Evolutionary conservation across 208 protist genomes (phyloP).

Genomic region (Novymonas esmeraldas): DNA sequence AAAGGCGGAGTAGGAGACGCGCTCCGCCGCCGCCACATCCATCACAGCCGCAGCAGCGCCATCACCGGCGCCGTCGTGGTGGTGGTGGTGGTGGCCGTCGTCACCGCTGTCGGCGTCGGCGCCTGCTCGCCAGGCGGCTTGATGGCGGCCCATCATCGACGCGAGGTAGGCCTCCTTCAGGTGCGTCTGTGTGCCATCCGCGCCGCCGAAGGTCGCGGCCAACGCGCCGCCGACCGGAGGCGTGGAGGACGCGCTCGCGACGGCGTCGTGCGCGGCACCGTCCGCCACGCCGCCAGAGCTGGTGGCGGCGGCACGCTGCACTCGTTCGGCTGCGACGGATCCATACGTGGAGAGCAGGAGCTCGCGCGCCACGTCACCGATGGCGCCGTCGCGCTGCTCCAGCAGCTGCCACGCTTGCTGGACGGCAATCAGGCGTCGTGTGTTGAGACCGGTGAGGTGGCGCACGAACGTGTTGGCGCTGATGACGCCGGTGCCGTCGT

Average conservation of each 20-base stretch:
- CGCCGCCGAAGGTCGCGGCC: constrained; percentile 19
- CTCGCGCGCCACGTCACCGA: constrained; percentile 33
- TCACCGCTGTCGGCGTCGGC: neutral
- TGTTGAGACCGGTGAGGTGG: constrained; percentile 79
- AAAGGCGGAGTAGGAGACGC: constrained; percentile 62
- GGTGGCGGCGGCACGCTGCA: neutral
- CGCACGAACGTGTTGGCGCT: constrained; percentile 61
- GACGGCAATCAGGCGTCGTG: constrained; percentile 68
- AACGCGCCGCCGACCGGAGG: constrained; percentile 10
- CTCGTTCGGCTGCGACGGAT: constrained; percentile 1
- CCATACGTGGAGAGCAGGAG: constrained; percentile 38
- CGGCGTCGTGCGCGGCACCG: neutral
- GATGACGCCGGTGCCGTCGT: constrained; percentile 60
- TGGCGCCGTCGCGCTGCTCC: constrained; percentile 32
- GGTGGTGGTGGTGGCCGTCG: constrained; percentile 1
- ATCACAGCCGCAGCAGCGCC: neutral
- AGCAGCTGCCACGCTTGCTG: constrained; percentile 63
- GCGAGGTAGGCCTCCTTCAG: constrained; percentile 19
- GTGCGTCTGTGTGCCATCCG: constrained; percentile 4
- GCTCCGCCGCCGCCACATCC: constrained; percentile 5
- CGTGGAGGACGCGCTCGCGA: neutral
- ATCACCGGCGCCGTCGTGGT: constrained; percentile 7
- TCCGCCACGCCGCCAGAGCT: neutral
- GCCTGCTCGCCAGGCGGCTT: neutral
- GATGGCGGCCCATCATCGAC: constrained; percentile 8